Evolutionary conservation across 2,329 filamentous ascomycete species (phyloP).

Genomic region (Hyphodiscus sp.): DNA sequence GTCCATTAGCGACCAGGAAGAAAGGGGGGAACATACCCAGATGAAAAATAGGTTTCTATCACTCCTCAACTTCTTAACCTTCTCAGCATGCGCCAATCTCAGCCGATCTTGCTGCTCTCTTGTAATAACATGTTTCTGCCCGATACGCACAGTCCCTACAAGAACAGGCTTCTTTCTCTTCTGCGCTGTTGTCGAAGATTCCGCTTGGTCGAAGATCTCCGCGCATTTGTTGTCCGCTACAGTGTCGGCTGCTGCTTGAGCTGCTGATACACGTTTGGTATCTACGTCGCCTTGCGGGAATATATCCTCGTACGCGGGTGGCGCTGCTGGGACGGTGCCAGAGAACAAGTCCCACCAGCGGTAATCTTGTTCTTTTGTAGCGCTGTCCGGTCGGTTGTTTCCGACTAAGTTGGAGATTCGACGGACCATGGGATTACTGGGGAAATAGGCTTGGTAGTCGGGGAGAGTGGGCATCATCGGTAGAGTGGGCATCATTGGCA

Average conservation of each 20-base stretch:
- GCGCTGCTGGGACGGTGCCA: conserved; percentile 44
- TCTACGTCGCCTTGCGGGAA: conserved; percentile 53
- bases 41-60: conserved; percentile 63
- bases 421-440: conserved; percentile 56
- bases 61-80: conserved; percentile 55
- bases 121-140: conserved; percentile 56
- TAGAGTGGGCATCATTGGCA: conserved; percentile 40
- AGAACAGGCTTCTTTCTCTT: conserved; percentile 28
- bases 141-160: conserved; percentile 48
- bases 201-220: conserved; percentile 42
- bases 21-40: conserved; percentile 44
- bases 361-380: conserved; percentile 41
- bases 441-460: conserved; percentile 64
- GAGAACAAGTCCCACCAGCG: conserved; percentile 66
- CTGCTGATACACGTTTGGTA: conserved; percentile 51
- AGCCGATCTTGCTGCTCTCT: conserved; percentile 60
- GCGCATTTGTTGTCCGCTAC: conserved; percentile 54
- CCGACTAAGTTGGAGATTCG: conserved; percentile 66
- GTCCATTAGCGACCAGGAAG: not conserved
- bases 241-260: conserved; percentile 50
- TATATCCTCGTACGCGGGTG: conserved; percentile 74
- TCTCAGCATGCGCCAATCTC: conserved; percentile 52
- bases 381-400: conserved; percentile 35
- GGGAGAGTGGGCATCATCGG: conserved; percentile 56
- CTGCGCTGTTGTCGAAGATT: conserved; percentile 34